phyloP scores from a whole-genome alignment of 805 yeast species.

The Kluyveromyces wickerhamii region DNA sequence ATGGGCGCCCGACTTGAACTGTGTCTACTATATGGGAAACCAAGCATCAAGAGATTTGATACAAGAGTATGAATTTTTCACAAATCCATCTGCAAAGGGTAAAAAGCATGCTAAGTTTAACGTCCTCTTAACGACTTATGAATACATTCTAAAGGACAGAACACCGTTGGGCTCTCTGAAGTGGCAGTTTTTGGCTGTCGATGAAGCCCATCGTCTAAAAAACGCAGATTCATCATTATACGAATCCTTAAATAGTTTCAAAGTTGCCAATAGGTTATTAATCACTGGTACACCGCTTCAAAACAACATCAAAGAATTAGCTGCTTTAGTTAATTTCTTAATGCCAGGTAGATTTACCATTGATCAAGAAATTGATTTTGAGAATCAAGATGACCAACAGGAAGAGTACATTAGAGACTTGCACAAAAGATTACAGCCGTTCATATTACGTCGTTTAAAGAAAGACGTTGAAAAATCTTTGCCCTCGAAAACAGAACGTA shows the following conservation, averaged over 20 bases:
- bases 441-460: constrained; percentile 84
- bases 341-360: constrained; percentile 92
- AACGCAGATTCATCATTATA: constrained; percentile 90
- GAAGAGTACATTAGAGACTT: constrained; percentile 82
- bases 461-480: constrained; percentile 96
- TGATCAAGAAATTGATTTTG: constrained; percentile 93
- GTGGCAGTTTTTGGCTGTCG: constrained; percentile 97
- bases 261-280: constrained; percentile 72
- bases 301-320: constrained; percentile 89
- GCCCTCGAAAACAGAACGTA: constrained; percentile 93
- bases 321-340: constrained; percentile 87
- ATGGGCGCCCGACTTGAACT: constrained; percentile 96
- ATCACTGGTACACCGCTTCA: constrained; percentile 98
- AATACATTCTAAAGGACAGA: constrained; percentile 87
- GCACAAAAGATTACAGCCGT: constrained; percentile 82
- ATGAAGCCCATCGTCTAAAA: constrained; percentile 95
- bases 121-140: constrained; percentile 89
- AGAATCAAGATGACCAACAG: constrained; percentile 77
- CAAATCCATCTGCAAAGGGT: constrained; percentile 37
- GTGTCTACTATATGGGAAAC: constrained; percentile 89
- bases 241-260: constrained; percentile 77
- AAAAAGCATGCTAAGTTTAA: constrained; percentile 77
- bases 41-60: constrained; percentile 75
- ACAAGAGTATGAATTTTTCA: constrained; percentile 78
- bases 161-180: constrained; percentile 68